These are phyloP conservation scores for Penicillium aurantiogriseum DNA, from an alignment of 2,329 filamentous ascomycete genomes.

Conservation along the genomic window DNA sequence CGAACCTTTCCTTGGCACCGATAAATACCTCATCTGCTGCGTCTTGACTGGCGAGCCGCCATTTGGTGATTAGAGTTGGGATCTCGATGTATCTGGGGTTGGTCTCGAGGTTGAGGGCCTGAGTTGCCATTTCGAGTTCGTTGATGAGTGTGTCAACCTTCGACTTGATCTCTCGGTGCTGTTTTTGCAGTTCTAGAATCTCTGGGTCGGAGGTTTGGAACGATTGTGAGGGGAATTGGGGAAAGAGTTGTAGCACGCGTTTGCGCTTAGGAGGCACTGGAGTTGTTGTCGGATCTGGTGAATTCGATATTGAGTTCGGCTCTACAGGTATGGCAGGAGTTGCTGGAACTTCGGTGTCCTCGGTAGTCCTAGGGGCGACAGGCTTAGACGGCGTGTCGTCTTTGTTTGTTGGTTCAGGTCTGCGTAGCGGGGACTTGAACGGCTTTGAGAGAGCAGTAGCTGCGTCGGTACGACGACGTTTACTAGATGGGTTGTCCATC, in stretches of 20 bases:
- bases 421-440: slow-evolving; percentile 68
- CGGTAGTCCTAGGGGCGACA: not conserved
- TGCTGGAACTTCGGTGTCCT: not conserved
- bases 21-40: slow-evolving; percentile 68
- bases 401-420: slow-evolving; percentile 28
- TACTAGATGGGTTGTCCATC: slow-evolving; percentile 44
- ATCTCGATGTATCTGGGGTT: slow-evolving; percentile 55
- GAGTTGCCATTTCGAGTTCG: slow-evolving; percentile 52
- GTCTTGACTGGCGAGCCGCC: slow-evolving; percentile 59
- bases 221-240: slow-evolving; percentile 10
- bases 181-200: slow-evolving; percentile 37
- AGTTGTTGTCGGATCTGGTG: slow-evolving; percentile 4
- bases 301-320: not conserved
- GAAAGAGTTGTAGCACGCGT: slow-evolving; percentile 11
- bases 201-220: slow-evolving; percentile 23
- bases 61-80: slow-evolving; percentile 56
- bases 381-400: slow-evolving; percentile 13
- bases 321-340: not conserved
- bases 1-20: slow-evolving; percentile 58
- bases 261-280: slow-evolving; percentile 1
- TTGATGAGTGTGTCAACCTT: slow-evolving; percentile 33
- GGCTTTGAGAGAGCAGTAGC: slow-evolving; percentile 63
- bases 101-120: slow-evolving; percentile 53
- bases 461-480: slow-evolving; percentile 63
- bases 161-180: slow-evolving; percentile 34